These are phyloP conservation scores for Aspergillus quadricinctus DNA, from an alignment of 2,329 filamentous ascomycete species.

Conservation along the genomic window DNA sequence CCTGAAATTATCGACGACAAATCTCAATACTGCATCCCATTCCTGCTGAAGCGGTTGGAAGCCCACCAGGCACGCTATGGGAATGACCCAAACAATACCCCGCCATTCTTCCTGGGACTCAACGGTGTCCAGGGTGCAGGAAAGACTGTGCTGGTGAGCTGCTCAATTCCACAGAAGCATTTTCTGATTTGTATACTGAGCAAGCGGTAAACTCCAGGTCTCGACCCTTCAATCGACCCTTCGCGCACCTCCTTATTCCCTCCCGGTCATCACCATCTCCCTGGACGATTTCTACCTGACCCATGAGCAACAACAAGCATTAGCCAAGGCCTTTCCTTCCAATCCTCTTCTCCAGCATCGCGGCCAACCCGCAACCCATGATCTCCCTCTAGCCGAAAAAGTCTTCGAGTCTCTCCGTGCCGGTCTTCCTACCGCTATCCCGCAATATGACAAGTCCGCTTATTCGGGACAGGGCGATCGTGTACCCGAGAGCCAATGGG, in stretches of 20 bases:
- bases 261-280: conserved; percentile 68
- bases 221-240: conserved; percentile 61
- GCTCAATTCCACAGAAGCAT: conserved; percentile 1
- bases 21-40: conserved; percentile 70
- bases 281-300: conserved; percentile 88
- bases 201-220: conserved; percentile 39
- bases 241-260: conserved; percentile 51
- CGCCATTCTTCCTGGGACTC: conserved; percentile 79
- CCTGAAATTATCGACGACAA: conserved; percentile 68
- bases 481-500: conserved; percentile 59
- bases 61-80: conserved; percentile 44
- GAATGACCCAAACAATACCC: conserved; percentile 32
- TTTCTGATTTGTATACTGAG: not conserved
- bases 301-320: conserved; percentile 61
- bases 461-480: conserved; percentile 75
- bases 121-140: conserved; percentile 90
- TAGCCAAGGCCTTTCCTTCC: conserved; percentile 60
- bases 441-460: conserved; percentile 78
- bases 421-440: conserved; percentile 57
- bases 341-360: conserved; percentile 77
- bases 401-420: conserved; percentile 59
- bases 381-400: conserved; percentile 58
- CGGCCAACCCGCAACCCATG: conserved; percentile 81
- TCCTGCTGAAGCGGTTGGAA: conserved; percentile 61
- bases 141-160: conserved; percentile 78